A percentile compares a stretch with the other conserved stretches of the same genome.
phyloP scores from a whole-genome alignment of 192 early-diverging fungal genomes.

The Pecoramyces ruminantium region DNA sequence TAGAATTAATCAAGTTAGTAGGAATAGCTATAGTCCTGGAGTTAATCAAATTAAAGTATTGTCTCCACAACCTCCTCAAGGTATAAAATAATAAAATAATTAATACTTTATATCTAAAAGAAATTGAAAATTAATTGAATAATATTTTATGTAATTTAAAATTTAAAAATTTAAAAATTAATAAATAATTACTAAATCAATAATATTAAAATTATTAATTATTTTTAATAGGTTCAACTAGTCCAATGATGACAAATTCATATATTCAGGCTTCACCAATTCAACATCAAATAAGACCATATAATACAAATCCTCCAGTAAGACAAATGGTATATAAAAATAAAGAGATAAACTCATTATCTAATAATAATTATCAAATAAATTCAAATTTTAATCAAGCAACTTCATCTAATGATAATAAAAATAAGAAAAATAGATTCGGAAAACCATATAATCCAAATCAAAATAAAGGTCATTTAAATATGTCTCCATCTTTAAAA shows the following conservation, averaged over 20 bases:
- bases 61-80: not conserved
- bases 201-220: not conserved
- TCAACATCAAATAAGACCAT: not conserved
- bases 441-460: not conserved
- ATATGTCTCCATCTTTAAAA: not conserved
- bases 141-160: too few species aligned
- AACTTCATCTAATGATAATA: not conserved
- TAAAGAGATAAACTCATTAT: not conserved
- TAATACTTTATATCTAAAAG: too few species aligned
- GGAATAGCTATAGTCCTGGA: not conserved
- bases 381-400: not conserved
- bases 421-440: not conserved
- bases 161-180: too few species aligned
- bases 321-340: not conserved
- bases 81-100: not conserved
- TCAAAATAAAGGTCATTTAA: not conserved
- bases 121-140: too few species aligned
- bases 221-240: not conserved
- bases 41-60: not conserved
- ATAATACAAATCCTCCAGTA: not conserved
- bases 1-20: not conserved
- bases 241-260: not conserved
- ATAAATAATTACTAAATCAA: too few species aligned
- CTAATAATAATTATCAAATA: not conserved
- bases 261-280: not conserved